These are phyloP conservation scores for Penicillium odoratum DNA, from an alignment of 495 filamentous ascomycete genomes.

Conservation along the genomic window DNA sequence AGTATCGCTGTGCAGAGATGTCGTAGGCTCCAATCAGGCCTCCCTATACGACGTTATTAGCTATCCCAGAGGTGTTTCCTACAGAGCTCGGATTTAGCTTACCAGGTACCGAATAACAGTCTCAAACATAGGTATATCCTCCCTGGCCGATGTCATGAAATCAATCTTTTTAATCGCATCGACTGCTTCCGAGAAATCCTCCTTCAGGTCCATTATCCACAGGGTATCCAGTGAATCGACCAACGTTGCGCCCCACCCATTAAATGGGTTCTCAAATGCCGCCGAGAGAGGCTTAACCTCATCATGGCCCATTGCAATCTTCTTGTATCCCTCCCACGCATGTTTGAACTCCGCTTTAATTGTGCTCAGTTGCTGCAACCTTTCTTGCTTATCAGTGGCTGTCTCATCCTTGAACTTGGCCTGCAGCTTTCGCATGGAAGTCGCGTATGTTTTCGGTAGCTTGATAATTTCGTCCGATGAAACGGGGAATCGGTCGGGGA, in stretches of 20 bases:
- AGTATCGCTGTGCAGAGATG: slow-evolving; percentile 66
- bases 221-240: slow-evolving; percentile 93
- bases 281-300: slow-evolving; percentile 70
- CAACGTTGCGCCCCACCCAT: slow-evolving; percentile 91
- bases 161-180: slow-evolving; percentile 77
- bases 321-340: slow-evolving; percentile 76
- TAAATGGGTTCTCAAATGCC: slow-evolving; percentile 71
- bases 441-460: slow-evolving; percentile 70
- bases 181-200: slow-evolving; percentile 87
- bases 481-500: slow-evolving; percentile 73
- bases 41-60: slow-evolving; percentile 34
- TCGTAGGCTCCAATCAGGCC: slow-evolving; percentile 83
- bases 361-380: slow-evolving; percentile 60
- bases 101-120: slow-evolving; percentile 79
- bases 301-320: slow-evolving; percentile 75
- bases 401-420: slow-evolving; percentile 66
- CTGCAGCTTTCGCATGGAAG: slow-evolving; percentile 75
- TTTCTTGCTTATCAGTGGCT: slow-evolving; percentile 56
- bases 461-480: slow-evolving; percentile 65
- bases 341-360: slow-evolving; percentile 67
- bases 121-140: slow-evolving; percentile 79
- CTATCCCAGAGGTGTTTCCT: too few relatives aligned
- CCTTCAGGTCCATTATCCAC: slow-evolving; percentile 91
- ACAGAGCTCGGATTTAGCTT: too few relatives aligned
- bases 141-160: slow-evolving; percentile 71